Evolutionary conservation across 352 stramenopile species (phyloP).

Genomic region (Phytopythium montanum): DNA sequence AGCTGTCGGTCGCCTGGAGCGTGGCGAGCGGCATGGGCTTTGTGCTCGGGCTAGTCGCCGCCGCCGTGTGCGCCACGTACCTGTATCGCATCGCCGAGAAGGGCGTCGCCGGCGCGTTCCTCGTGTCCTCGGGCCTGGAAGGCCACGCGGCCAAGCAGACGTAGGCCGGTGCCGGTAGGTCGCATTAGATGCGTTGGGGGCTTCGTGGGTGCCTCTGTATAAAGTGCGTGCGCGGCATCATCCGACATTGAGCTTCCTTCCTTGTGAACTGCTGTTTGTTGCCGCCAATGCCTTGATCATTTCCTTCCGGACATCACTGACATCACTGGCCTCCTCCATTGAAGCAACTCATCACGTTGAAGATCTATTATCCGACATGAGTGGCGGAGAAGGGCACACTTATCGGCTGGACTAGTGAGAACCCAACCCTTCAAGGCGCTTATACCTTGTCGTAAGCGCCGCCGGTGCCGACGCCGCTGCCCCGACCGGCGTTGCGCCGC

Average conservation of each 20-base stretch:
- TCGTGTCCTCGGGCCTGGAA: background rate
- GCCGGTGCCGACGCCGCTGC: conserved; percentile 24
- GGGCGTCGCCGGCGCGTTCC: conserved; percentile 10
- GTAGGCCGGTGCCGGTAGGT: conserved; percentile 2
- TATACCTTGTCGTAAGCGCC: conserved; percentile 81
- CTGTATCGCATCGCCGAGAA: conserved; percentile 60
- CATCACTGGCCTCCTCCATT: background rate
- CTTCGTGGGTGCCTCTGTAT: conserved; percentile 1
- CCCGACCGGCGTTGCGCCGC: conserved; percentile 35
- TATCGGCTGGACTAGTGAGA: too few relatives aligned
- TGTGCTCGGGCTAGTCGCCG: conserved; percentile 39
- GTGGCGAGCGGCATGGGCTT: conserved; percentile 41
- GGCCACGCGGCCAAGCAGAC: conserved; percentile 27
- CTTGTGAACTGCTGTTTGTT: background rate
- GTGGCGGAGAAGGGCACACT: background rate
- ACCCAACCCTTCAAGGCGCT: too few relatives aligned
- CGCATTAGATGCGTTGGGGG: background rate
- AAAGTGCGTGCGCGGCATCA: background rate
- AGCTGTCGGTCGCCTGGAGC: conserved; percentile 44
- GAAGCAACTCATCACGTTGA: background rate
- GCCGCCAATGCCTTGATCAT: background rate
- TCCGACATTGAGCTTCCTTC: background rate
- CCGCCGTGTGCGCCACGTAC: conserved; percentile 45
- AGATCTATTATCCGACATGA: background rate
- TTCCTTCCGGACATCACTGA: background rate